These are phyloP conservation scores for Oryza glumipatula DNA, from an alignment of 176 grass and related monocot genomes.

Conservation along the genomic window DNA sequence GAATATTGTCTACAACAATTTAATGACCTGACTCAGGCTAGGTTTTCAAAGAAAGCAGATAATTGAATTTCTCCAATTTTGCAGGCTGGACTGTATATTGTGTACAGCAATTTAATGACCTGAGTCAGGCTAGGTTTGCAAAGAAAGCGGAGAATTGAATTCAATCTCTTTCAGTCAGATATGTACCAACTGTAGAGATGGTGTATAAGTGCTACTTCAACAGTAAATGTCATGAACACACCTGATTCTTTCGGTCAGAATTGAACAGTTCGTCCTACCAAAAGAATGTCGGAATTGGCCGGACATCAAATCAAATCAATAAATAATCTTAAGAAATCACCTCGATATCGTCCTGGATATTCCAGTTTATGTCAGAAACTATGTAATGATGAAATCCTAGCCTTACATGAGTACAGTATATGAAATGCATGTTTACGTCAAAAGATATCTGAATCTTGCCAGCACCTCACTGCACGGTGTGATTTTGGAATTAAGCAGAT, in stretches of 20 bases:
- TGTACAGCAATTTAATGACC: background rate
- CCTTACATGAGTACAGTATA: background rate
- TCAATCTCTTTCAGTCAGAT: conserved; percentile 30
- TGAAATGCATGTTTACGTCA: no score
- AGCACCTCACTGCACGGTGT: background rate
- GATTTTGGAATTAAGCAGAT: background rate
- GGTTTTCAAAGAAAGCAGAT: conserved; percentile 19
- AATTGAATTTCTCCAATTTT: background rate
- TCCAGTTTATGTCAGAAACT: background rate
- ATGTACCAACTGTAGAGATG: background rate
- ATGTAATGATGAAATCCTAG: background rate
- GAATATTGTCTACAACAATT: background rate
- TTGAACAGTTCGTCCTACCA: background rate
- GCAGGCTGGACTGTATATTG: background rate
- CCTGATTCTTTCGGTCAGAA: background rate
- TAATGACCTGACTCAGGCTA: background rate
- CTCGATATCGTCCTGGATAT: background rate
- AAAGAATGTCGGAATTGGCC: conserved; percentile 33
- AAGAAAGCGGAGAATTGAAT: conserved; percentile 28
- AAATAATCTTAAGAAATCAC: background rate
- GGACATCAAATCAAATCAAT: conserved; percentile 2
- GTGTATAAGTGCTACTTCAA: background rate
- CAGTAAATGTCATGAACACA: background rate
- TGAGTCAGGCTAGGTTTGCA: background rate
- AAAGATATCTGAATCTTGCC: background rate